Evolutionary conservation across 352 stramenopile genomes (phyloP).

Genomic region (Globisporangium polare): DNA sequence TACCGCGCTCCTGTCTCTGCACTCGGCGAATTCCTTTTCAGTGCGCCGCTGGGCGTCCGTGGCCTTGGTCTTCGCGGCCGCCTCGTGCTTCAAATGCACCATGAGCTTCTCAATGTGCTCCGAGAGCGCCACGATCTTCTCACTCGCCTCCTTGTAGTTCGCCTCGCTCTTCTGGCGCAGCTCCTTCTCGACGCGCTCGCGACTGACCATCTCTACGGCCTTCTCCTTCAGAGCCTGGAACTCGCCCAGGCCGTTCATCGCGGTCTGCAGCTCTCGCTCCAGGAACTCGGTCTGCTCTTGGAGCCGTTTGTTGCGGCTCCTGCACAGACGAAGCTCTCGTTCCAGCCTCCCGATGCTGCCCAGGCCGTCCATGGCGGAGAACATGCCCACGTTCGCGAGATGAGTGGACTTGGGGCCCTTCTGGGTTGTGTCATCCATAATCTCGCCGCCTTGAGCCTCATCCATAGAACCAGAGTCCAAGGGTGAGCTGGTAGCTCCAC

Average conservation of each 20-base stretch:
- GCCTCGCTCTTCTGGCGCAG: conserved; percentile 63
- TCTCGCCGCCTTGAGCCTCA: background rate
- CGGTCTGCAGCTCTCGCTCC: conserved; percentile 48
- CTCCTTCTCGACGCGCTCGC: conserved; percentile 86
- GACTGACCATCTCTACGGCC: conserved; percentile 69
- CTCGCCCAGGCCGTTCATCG: conserved; percentile 43
- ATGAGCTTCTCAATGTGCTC: conserved; percentile 97
- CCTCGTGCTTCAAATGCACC: conserved; percentile 95
- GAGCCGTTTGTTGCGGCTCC: conserved; percentile 72
- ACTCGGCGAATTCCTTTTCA: conserved; percentile 80
- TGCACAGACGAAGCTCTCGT: conserved; percentile 59
- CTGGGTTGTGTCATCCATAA: background rate
- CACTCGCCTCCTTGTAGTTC: conserved; percentile 55
- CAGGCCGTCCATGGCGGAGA: conserved; percentile 59
- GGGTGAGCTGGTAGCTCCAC: background rate
- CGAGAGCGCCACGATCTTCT: conserved; percentile 90
- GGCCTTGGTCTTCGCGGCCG: conserved; percentile 88
- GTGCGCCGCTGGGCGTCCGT: conserved; percentile 66
- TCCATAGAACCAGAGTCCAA: background rate
- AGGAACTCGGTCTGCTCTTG: conserved; percentile 43
- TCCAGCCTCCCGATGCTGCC: conserved; percentile 58
- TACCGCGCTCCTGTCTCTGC: conserved; percentile 45
- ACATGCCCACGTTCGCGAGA: conserved; percentile 52
- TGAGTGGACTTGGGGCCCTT: conserved; percentile 25
- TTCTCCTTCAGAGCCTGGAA: conserved; percentile 73